A percentile compares a stretch with the other conserved stretches of the same genome.
phyloP scores from a whole-genome alignment of 371 early-diverging fungal species.

The Mucor velutinosus region DNA sequence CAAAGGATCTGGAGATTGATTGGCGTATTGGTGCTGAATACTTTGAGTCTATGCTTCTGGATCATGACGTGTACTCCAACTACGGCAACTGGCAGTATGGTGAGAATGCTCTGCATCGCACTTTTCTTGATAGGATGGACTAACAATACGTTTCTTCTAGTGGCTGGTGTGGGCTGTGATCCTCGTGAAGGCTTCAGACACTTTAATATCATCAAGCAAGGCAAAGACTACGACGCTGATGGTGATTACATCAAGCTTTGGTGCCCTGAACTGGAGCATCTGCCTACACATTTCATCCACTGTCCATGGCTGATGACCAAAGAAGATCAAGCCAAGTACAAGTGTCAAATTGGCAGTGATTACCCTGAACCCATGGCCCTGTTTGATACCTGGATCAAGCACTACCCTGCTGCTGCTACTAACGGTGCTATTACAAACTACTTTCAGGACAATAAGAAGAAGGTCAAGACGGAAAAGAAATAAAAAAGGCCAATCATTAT shows the following conservation, averaged over 20 bases:
- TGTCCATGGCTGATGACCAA: conserved; percentile 38
- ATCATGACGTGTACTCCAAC: conserved; percentile 50
- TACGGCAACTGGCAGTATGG: conserved; percentile 59
- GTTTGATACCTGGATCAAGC: conserved; percentile 21
- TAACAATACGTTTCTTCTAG: conserved; percentile 6
- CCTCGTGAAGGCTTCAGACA: conserved; percentile 39
- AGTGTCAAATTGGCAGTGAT: conserved; percentile 27
- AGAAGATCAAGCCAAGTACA: conserved; percentile 17
- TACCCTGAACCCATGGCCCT: conserved; percentile 29
- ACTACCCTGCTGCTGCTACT: conserved; percentile 9
- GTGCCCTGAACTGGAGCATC: conserved; percentile 39
- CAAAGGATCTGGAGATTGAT: conserved; percentile 39
- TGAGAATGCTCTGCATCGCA: neutral
- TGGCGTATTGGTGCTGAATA: conserved; percentile 53
- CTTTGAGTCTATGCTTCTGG: conserved; percentile 42
- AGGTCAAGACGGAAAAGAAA: neutral
- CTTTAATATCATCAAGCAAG: conserved; percentile 53
- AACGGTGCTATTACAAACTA: conserved; percentile 6
- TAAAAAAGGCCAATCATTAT: neutral
- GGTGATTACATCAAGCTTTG: conserved; percentile 43
- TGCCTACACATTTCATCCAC: conserved; percentile 28
- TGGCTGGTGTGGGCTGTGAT: conserved; percentile 38
- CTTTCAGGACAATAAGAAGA: conserved; percentile 10
- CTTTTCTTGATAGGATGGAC: neutral
- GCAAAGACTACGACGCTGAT: conserved; percentile 48